These are phyloP conservation scores for Aureobasidium melanogenum DNA, from an alignment of 2,329 filamentous ascomycete genomes.

Conservation along the genomic window DNA sequence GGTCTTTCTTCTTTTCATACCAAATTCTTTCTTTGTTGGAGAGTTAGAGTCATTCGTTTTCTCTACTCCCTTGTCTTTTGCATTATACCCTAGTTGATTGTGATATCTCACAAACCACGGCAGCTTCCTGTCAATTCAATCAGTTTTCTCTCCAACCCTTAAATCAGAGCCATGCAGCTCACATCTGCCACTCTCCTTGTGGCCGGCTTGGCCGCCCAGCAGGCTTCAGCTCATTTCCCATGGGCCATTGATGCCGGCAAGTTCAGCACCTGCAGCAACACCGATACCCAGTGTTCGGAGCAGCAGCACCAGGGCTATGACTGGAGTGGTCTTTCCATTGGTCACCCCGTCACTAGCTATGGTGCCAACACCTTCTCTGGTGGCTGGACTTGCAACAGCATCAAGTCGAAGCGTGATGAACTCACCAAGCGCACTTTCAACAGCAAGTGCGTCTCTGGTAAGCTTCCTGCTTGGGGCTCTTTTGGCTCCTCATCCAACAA, in stretches of 20 bases:
- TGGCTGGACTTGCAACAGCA: slow-evolving; percentile 61
- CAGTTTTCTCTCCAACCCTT: background rate
- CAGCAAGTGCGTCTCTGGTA: slow-evolving; percentile 34
- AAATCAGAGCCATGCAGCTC: slow-evolving; percentile 19
- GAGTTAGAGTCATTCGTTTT: slow-evolving; percentile 39
- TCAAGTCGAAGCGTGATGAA: slow-evolving; percentile 51
- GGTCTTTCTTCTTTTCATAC: slow-evolving; percentile 18
- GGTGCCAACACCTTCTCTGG: slow-evolving; percentile 66
- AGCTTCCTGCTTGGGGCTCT: slow-evolving; percentile 25
- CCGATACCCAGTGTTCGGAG: slow-evolving; percentile 67
- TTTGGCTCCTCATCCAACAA: slow-evolving; percentile 17
- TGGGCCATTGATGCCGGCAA: slow-evolving; percentile 43
- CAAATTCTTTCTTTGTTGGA: slow-evolving; percentile 19
- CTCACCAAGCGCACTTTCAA: slow-evolving; percentile 37
- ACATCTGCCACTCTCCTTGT: slow-evolving; percentile 32
- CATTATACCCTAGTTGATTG: slow-evolving; percentile 17
- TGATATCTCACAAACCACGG: slow-evolving; percentile 13
- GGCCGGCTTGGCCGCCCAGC: slow-evolving; percentile 38
- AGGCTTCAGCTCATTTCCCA: slow-evolving; percentile 33
- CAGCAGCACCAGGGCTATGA: slow-evolving; percentile 62
- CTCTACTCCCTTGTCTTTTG: slow-evolving; percentile 23
- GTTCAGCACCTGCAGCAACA: slow-evolving; percentile 63
- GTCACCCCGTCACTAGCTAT: slow-evolving; percentile 50
- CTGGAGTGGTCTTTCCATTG: slow-evolving; percentile 47
- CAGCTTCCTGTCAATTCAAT: slow-evolving; percentile 7